phyloP scores from a whole-genome alignment of 2,329 filamentous ascomycete genomes.

The Exserohilum turcica region DNA sequence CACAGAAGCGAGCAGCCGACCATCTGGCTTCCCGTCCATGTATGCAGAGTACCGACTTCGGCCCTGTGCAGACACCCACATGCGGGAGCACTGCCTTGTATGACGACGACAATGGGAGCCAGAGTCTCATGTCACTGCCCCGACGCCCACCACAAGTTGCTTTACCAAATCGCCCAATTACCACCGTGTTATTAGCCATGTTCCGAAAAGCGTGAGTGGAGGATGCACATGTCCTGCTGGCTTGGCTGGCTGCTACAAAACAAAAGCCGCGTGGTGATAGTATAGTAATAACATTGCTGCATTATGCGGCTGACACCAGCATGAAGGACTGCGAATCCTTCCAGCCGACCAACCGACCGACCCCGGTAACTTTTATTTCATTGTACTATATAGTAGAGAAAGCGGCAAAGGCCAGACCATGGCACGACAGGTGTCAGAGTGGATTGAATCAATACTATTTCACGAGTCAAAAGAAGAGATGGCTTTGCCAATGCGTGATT shows the following conservation, averaged over 20 bases:
- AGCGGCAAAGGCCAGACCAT: conserved; percentile 28
- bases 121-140: background rate
- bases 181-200: background rate
- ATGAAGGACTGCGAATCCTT: conserved; percentile 7
- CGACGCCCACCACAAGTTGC: too few relatives aligned
- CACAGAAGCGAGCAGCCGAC: background rate
- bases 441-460: conserved; percentile 28
- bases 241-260: too few relatives aligned
- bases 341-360: conserved; percentile 1
- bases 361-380: too few relatives aligned
- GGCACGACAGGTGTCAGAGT: conserved; percentile 28
- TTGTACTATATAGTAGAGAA: conserved; percentile 41
- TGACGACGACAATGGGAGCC: background rate
- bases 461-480: conserved; percentile 15
- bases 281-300: conserved; percentile 7
- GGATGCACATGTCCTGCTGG: background rate
- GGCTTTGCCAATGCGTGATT: conserved; percentile 12
- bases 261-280: too few relatives aligned
- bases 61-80: background rate
- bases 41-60: background rate
- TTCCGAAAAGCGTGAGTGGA: conserved; percentile 1
- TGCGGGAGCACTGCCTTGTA: background rate
- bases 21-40: background rate
- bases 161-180: too few relatives aligned
- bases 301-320: conserved; percentile 1